Evolutionary conservation across 305 asterid genomes (phyloP), one percentile per base, ranked within the genome.

Genomic region (Rubia occidens): DNA sequence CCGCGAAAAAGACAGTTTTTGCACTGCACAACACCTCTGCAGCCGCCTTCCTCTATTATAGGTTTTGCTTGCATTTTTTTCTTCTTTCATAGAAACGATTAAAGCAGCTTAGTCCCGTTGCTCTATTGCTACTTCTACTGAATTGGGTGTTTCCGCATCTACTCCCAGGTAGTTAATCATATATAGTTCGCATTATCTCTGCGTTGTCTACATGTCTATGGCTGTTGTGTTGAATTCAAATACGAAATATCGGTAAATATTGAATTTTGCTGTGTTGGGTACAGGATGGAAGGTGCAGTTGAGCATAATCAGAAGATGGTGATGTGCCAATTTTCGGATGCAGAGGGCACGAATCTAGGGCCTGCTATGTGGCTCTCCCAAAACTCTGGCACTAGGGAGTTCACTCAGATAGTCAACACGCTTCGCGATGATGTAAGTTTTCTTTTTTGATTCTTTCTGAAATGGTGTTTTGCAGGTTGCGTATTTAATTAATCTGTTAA

Each of bases 341-440:
- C 95, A 11, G 97, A 93, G 72, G 96, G 97, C 21, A 76, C 82
- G 17, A 71, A 77, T 32, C 86, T 93, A 56, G 95, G 94, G 20
- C 80, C 95, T 2, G 80, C 94, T 8, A 78, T 87, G 75, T 93
- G 85, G 79, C 84, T 92, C 44, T 93, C 98, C 20, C 91, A 82
- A 66, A 82, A 66, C 79, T 86, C 95, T 13, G 91, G 92, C 18
- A 96, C 96, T 3, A 85, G 87, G 78, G 97, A 93, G 72, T 95
- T 93, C 11, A 89, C 85, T 78, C 96, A 87, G 72, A 85, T 90
- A 69, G 97, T 90, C 64, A 93, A 93, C 74, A 71, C 82, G 65
- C 88, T 93, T 5, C 95, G 88, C 66, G 75, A 81, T 54, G 88
- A 93, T 63, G 98, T 93, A 85, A 79, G 73, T 56, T 32, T 13